Percentiles rank a stretch among this genome's conserved stretches.
Conservation (phyloP, 2,329 filamentous ascomycete genomes). For the Botryotinia narcissicola region DNA sequence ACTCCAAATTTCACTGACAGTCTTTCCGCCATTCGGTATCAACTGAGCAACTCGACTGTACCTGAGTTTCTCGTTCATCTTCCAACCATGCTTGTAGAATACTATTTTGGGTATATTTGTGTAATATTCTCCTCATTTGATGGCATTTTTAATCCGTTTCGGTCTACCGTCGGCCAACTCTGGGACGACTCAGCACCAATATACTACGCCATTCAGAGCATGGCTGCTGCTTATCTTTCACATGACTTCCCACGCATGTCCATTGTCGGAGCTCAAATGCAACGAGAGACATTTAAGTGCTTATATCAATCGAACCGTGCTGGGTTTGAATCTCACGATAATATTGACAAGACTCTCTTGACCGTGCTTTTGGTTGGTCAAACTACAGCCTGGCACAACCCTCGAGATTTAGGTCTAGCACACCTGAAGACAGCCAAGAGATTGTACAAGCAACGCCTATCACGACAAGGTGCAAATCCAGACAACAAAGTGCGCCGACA, state of each 20-base stretch:
- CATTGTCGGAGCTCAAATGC: conserved; percentile 49
- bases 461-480: conserved; percentile 24
- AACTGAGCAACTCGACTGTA: conserved; percentile 32
- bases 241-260: conserved; percentile 56
- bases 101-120: conserved; percentile 63
- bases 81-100: conserved; percentile 57
- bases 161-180: conserved; percentile 55
- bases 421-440: conserved; percentile 36
- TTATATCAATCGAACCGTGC: conserved; percentile 48
- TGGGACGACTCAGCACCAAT: conserved; percentile 59
- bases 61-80: conserved; percentile 34
- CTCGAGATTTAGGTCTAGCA: conserved; percentile 49
- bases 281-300: conserved; percentile 39
- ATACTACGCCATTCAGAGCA: conserved; percentile 61
- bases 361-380: conserved; percentile 58
- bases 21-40: conserved; percentile 33
- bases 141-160: conserved; percentile 59
- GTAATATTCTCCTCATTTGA: conserved; percentile 64
- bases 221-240: conserved; percentile 60
- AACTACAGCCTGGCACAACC: conserved; percentile 59
- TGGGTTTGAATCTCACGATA: conserved; percentile 46
- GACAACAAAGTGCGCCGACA: conserved; percentile 29
- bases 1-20: conserved; percentile 26
- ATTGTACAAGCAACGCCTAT: conserved; percentile 30
- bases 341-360: conserved; percentile 55